These are phyloP conservation scores for Luzula sylvatica DNA, from an alignment of 176 grass and related monocot genomes.

Conservation along the genomic window DNA sequence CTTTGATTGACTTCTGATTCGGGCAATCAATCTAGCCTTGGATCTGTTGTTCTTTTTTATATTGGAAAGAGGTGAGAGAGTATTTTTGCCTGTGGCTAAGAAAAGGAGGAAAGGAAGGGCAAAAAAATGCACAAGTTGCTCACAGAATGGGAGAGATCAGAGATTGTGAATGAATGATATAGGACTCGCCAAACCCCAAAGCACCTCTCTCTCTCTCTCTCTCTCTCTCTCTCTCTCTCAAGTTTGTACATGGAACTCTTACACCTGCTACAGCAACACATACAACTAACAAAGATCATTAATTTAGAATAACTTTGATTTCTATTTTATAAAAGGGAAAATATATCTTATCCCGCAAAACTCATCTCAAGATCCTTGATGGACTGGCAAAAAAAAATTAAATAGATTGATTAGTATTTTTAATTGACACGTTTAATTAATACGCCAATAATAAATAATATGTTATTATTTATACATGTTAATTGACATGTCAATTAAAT, in stretches of 20 bases:
- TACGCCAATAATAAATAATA: too few relatives aligned
- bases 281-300: background rate
- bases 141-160: slow-evolving; percentile 8
- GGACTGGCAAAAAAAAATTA: too few relatives aligned
- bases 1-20: slow-evolving; percentile 55
- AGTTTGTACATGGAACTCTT: background rate
- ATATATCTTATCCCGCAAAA: too few relatives aligned
- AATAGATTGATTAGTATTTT: too few relatives aligned
- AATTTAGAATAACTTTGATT: too few relatives aligned
- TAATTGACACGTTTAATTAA: too few relatives aligned
- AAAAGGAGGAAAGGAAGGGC: slow-evolving; percentile 1
- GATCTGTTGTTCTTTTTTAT: slow-evolving; percentile 74
- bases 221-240: background rate
- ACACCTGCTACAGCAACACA: background rate
- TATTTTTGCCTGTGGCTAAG: slow-evolving; percentile 8
- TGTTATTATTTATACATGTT: too few relatives aligned
- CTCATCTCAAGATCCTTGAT: too few relatives aligned
- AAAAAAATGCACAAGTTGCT: slow-evolving; percentile 15
- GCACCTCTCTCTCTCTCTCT: background rate
- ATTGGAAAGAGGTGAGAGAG: slow-evolving; percentile 6
- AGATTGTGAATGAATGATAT: slow-evolving; percentile 1
- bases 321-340: too few relatives aligned
- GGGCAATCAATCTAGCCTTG: slow-evolving; percentile 57
- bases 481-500: too few relatives aligned
- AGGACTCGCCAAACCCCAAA: background rate